These are phyloP conservation scores for Lasiodiplodia hormozganensis DNA, from an alignment of 2,329 filamentous ascomycete species.

Conservation along the genomic window DNA sequence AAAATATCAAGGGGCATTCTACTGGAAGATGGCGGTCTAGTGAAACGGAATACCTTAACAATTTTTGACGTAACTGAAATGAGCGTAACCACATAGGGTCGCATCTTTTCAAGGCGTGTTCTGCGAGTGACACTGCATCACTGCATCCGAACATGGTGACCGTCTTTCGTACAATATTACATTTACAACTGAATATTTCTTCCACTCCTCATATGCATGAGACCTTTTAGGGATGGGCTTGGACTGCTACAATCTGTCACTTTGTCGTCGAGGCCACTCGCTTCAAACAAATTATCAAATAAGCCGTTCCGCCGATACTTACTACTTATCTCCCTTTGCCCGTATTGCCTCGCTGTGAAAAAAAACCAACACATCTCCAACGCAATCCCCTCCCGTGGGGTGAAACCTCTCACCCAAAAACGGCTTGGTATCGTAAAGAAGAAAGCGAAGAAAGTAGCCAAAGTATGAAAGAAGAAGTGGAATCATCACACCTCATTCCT, in stretches of 20 bases:
- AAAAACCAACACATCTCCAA: background rate
- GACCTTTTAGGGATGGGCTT: background rate
- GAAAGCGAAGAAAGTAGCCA: background rate
- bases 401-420: background rate
- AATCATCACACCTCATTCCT: background rate
- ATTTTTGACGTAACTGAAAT: no score
- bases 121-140: no score
- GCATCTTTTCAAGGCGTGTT: no score
- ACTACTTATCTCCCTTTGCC: background rate
- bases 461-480: background rate
- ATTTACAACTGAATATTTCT: no score
- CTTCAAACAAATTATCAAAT: background rate
- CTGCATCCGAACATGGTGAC: no score
- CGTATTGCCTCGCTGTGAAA: background rate
- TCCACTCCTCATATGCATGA: background rate
- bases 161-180: no score
- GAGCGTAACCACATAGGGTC: no score
- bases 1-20: no score
- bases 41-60: no score
- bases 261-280: no score
- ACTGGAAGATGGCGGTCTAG: no score
- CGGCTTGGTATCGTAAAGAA: conserved; percentile 10
- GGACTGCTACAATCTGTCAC: background rate
- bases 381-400: background rate
- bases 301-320: background rate